These are phyloP conservation scores for Paracoccidioides brasiliensis DNA, from an alignment of 2,329 filamentous ascomycete genomes.

Conservation along the genomic window DNA sequence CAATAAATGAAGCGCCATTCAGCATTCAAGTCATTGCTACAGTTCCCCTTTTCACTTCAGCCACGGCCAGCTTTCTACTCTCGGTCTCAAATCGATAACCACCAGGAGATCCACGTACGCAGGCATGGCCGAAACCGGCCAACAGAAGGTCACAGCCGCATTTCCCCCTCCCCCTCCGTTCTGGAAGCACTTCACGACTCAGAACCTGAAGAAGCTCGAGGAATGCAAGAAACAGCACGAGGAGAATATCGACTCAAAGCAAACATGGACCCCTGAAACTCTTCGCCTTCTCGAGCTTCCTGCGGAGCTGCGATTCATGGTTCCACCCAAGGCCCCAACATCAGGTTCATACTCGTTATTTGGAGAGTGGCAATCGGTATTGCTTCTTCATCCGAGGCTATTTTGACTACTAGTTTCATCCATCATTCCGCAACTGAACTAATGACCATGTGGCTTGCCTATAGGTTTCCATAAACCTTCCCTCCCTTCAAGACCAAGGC, in stretches of 20 bases:
- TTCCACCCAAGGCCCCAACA: slow-evolving; percentile 64
- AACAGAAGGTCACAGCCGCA: slow-evolving; percentile 43
- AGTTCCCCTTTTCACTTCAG: not conserved
- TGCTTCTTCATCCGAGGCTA: not conserved
- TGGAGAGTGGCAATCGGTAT: slow-evolving; percentile 50
- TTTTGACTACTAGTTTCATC: slow-evolving; percentile 10
- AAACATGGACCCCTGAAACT: slow-evolving; percentile 23
- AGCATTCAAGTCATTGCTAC: not conserved
- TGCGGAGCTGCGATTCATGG: slow-evolving; percentile 58
- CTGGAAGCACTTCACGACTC: slow-evolving; percentile 73
- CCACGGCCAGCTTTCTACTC: too few relatives aligned
- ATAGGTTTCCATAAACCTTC: slow-evolving; percentile 46
- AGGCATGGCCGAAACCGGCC: slow-evolving; percentile 47
- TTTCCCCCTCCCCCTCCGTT: slow-evolving; percentile 84
- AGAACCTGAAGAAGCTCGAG: slow-evolving; percentile 52
- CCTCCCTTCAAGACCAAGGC: slow-evolving; percentile 54
- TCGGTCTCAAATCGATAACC: not conserved
- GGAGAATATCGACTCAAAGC: slow-evolving; percentile 11
- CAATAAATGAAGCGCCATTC: not conserved
- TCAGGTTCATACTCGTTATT: slow-evolving; percentile 64
- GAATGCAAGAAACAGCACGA: slow-evolving; percentile 33
- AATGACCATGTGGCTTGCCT: not conserved
- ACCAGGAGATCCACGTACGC: slow-evolving; percentile 2
- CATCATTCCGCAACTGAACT: not conserved
- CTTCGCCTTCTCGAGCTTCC: slow-evolving; percentile 42